A percentile compares a stretch with the other conserved stretches of the same genome.
phyloP scores from a whole-genome alignment of 2,329 filamentous ascomycete genomes.

The Sarocladium kiliense region DNA sequence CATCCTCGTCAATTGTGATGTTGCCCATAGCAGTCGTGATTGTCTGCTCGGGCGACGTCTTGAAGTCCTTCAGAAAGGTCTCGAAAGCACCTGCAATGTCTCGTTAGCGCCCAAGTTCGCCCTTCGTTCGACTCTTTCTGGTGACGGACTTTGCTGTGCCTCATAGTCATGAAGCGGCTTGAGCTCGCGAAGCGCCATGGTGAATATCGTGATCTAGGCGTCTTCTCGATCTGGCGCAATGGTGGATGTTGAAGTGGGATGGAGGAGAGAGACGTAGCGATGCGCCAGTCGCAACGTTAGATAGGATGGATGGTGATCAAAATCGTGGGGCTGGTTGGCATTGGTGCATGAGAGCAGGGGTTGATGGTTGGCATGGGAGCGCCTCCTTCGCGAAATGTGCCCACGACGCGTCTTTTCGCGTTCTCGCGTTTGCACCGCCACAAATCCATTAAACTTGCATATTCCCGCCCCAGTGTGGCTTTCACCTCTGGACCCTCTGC shows the following conservation, averaged over 20 bases:
- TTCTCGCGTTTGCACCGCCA: constrained; percentile 22
- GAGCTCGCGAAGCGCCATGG: constrained; percentile 82
- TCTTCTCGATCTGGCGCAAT: constrained; percentile 1
- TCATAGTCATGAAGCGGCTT: constrained; percentile 80
- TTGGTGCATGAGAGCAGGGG: constrained; percentile 11
- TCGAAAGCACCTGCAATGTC: constrained; percentile 65
- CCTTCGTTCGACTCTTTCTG: not conserved
- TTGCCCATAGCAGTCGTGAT: constrained; percentile 78
- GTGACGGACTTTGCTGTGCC: constrained; percentile 65
- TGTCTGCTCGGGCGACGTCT: constrained; percentile 65
- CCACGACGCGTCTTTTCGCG: constrained; percentile 29
- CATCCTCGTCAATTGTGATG: constrained; percentile 82
- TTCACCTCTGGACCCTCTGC: not conserved
- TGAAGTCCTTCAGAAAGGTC: constrained; percentile 83
- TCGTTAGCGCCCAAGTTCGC: constrained; percentile 21
- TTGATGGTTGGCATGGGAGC: constrained; percentile 11
- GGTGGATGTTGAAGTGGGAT: not conserved
- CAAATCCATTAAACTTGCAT: constrained; percentile 21
- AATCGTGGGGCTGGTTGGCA: constrained; percentile 11
- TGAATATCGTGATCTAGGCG: constrained; percentile 18
- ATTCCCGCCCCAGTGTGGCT: constrained; percentile 13
- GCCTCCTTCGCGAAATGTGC: constrained; percentile 5
- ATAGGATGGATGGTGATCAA: constrained; percentile 7
- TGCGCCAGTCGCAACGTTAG: constrained; percentile 8
- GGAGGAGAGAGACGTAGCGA: not conserved